A percentile compares a stretch with the other conserved stretches of the same genome.
Conservation (phyloP, 2,329 filamentous ascomycete species). For the Ophiostoma sp. region DNA sequence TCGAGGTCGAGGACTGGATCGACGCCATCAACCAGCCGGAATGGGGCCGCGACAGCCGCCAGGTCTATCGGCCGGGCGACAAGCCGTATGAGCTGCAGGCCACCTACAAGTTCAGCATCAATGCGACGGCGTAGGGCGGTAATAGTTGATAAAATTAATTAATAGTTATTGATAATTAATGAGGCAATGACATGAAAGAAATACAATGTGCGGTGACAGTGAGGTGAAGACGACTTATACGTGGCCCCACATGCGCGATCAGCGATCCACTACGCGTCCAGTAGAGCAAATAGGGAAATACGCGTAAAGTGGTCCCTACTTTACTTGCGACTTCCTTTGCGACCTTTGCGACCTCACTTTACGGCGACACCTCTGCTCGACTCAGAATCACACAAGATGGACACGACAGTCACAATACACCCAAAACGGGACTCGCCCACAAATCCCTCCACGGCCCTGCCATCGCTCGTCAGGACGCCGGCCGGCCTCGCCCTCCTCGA, state of each 20-base stretch:
- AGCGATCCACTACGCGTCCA: not conserved
- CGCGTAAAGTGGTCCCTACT: not conserved
- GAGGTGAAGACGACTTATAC: not conserved
- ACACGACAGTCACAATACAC: slow-evolving; percentile 39
- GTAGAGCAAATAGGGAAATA: no score
- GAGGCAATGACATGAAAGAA: not conserved
- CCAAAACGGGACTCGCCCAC: slow-evolving; percentile 30
- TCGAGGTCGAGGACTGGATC: slow-evolving; percentile 92
- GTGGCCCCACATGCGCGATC: not conserved
- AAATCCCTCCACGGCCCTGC: slow-evolving; percentile 54
- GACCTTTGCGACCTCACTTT: not conserved
- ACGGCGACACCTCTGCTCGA: not conserved
- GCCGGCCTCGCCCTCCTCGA: slow-evolving; percentile 85
- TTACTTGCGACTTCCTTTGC: no score
- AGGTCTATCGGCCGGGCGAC: slow-evolving; percentile 55
- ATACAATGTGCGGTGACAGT: not conserved
- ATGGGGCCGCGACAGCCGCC: slow-evolving; percentile 65
- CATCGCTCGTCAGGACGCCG: slow-evolving; percentile 79
- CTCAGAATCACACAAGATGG: slow-evolving; percentile 9
- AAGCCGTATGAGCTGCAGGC: slow-evolving; percentile 59
- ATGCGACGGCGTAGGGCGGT: slow-evolving; percentile 29
- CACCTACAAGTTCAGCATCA: slow-evolving; percentile 55
- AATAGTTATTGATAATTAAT: not conserved
- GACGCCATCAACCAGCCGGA: slow-evolving; percentile 88
- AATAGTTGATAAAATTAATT: no score